phyloP scores from a whole-genome alignment of 1,284 basidiomycete species.

The Salmacisia buchloeana region DNA sequence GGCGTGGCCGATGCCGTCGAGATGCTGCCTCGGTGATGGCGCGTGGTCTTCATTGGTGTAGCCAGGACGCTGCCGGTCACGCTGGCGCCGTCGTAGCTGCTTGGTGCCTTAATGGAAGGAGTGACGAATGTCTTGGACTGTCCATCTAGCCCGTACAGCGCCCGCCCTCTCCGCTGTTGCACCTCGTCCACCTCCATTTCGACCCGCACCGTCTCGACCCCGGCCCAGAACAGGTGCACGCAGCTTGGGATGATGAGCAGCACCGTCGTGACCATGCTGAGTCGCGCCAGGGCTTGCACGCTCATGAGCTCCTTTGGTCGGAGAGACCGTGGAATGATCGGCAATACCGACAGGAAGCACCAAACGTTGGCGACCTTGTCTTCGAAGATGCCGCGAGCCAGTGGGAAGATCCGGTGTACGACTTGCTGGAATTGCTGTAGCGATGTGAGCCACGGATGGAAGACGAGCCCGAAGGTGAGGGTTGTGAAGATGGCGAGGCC shows the following conservation, averaged over 20 bases:
- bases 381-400: conserved; percentile 82
- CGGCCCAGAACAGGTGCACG: conserved; percentile 35
- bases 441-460: conserved; percentile 67
- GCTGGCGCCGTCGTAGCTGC: not conserved
- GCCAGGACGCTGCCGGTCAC: not conserved
- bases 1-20: not conserved
- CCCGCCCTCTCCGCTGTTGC: not conserved
- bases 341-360: conserved; percentile 53
- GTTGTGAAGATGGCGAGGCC: conserved; percentile 58
- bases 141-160: not conserved
- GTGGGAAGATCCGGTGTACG: conserved; percentile 78
- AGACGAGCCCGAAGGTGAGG: conserved; percentile 64
- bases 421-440: conserved; percentile 60
- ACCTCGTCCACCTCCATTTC: conserved; percentile 37
- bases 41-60: not conserved
- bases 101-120: not conserved
- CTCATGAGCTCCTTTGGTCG: conserved; percentile 34
- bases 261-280: conserved; percentile 51
- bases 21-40: conserved; percentile 1
- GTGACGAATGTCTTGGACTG: not conserved
- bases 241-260: conserved; percentile 46
- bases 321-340: conserved; percentile 26
- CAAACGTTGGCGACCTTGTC: conserved; percentile 96
- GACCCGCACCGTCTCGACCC: conserved; percentile 35
- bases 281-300: conserved; percentile 37